phyloP scores from a whole-genome alignment of 2,329 filamentous ascomycete species.

The Trichoderma sp. region DNA sequence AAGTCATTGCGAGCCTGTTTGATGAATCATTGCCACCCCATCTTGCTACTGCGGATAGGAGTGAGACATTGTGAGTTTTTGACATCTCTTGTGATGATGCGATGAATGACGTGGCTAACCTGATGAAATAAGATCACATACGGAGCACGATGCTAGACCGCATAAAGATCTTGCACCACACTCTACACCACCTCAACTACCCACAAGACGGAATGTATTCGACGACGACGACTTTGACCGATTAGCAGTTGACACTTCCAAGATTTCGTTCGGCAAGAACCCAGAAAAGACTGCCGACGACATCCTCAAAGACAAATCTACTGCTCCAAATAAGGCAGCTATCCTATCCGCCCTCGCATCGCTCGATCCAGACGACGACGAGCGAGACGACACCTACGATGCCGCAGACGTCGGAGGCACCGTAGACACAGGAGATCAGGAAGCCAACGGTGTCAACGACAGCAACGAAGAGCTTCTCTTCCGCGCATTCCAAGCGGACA shows the following conservation, averaged over 20 bases:
- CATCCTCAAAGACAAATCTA: slow-evolving; percentile 66
- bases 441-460: slow-evolving; percentile 52
- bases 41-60: slow-evolving; percentile 65
- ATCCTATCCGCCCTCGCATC: slow-evolving; percentile 85
- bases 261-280: slow-evolving; percentile 78
- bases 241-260: slow-evolving; percentile 66
- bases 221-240: slow-evolving; percentile 80
- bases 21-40: slow-evolving; percentile 74
- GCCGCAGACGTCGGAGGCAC: slow-evolving; percentile 88
- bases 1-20: slow-evolving; percentile 79
- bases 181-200: slow-evolving; percentile 60
- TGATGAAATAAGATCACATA: slow-evolving; percentile 36
- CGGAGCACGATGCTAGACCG: slow-evolving; percentile 32
- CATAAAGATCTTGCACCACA: slow-evolving; percentile 56
- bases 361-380: slow-evolving; percentile 94
- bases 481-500: slow-evolving; percentile 67
- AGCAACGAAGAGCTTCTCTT: slow-evolving; percentile 74
- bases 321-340: slow-evolving; percentile 75
- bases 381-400: slow-evolving; percentile 96
- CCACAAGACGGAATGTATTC: slow-evolving; percentile 71
- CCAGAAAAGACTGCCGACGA: slow-evolving; percentile 69
- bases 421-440: slow-evolving; percentile 70
- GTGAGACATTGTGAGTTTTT: slow-evolving; percentile 60
- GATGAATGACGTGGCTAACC: slow-evolving; percentile 31
- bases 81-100: background rate